These are phyloP conservation scores for Fusarium sp. DNA, from an alignment of 2,329 filamentous ascomycete genomes.

Conservation along the genomic window DNA sequence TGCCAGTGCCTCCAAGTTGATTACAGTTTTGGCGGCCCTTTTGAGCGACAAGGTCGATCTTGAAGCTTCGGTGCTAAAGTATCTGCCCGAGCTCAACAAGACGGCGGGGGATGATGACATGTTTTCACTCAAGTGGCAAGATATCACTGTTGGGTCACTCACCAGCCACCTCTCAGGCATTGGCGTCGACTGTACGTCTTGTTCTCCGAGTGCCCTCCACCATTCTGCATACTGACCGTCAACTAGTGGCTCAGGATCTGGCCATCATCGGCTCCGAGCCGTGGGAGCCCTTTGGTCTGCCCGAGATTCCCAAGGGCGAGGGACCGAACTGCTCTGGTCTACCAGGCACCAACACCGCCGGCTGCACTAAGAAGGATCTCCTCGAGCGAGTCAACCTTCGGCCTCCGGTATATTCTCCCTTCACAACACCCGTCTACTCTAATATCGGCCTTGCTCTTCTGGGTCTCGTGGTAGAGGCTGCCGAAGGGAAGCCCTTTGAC, in stretches of 20 bases:
- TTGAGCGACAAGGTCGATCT: slow-evolving; percentile 45
- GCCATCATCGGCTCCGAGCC: slow-evolving; percentile 38
- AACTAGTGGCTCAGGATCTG: slow-evolving; percentile 48
- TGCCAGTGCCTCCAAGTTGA: slow-evolving; percentile 49
- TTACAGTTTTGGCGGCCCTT: slow-evolving; percentile 47
- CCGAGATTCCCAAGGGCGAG: slow-evolving; percentile 42
- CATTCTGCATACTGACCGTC: not conserved
- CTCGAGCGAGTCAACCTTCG: slow-evolving; percentile 42
- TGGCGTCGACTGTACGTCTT: slow-evolving; percentile 47
- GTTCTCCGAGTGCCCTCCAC: not conserved
- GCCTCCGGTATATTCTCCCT: slow-evolving; percentile 54
- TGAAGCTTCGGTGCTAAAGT: slow-evolving; percentile 56
- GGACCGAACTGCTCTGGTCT: slow-evolving; percentile 50
- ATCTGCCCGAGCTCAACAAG: slow-evolving; percentile 52
- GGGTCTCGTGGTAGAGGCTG: slow-evolving; percentile 55
- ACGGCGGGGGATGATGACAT: slow-evolving; percentile 43
- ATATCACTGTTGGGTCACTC: slow-evolving; percentile 56
- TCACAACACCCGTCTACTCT: slow-evolving; percentile 58
- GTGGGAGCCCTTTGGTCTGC: slow-evolving; percentile 48
- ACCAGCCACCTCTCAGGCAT: slow-evolving; percentile 58
- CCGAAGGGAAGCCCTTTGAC: slow-evolving; percentile 52
- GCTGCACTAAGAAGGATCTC: slow-evolving; percentile 46
- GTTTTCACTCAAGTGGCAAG: slow-evolving; percentile 55
- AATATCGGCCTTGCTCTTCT: slow-evolving; percentile 58
- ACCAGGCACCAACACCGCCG: slow-evolving; percentile 44